Evolutionary conservation across 306 rosid species (phyloP), one percentile per base, ranked within the genome.

Genomic region (Alnus glutinosa): DNA sequence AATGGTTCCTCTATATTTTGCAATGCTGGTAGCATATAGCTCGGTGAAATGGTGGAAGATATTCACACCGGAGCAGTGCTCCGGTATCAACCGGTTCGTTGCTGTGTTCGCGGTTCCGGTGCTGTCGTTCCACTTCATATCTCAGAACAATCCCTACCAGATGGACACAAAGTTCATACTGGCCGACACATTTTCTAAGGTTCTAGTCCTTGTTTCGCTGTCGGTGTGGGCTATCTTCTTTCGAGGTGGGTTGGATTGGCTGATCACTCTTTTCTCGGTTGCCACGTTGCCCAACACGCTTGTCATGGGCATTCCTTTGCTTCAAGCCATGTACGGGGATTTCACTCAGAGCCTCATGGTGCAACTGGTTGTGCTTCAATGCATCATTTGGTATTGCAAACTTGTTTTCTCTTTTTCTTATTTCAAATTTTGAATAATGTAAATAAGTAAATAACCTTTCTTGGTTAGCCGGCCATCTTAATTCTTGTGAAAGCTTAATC

Each of bases 261-360:
- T 85, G 3, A 85, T 85, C 76, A 85, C 89, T 15, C 77, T 85
- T 55, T 85, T 85, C 69, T 85, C 89, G 0, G 61, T 85, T 1
- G 79, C 86, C 13, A 85, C 86, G 59, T 48, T 85, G 82, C 89
- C 89, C 16, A 85, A 85, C 58, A 85, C 89, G 44, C 67, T 85
- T 73, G 89, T 85, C 16, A 82, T 85, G 89, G 86, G 86, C 23
- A 85, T 85, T 46, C 86, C 89, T 79, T 74, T 85, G 77, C 89
- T 85, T 69, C 82, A 82, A 16, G 82, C 84, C 61, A 85, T 85
- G 89, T 85, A 85, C 54, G 89, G 89, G 1, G 84, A 85, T 12
- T 85, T 82, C 75, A 82, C 89, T 37, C 86, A 82, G 64, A 51
- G 71, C 52, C 86, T 82, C 77, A 85, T 85, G 89, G 89, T 85